Conservation (phyloP, 805 yeast species). For the Saccharomyces eubayanus region DNA sequence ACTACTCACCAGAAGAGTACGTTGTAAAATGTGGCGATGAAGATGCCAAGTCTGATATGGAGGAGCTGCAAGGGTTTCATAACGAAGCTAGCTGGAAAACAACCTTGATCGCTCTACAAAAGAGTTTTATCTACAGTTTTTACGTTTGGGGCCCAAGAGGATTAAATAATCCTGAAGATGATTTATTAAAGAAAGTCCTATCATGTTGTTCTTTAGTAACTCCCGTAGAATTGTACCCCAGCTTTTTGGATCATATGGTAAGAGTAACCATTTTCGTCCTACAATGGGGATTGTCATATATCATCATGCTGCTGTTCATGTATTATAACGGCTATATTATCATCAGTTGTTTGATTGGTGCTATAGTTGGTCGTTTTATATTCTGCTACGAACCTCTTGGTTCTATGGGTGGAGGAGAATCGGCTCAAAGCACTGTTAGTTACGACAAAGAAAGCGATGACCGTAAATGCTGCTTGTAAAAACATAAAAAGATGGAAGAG, state of each 20-base stretch:
- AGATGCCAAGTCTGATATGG: conserved; percentile 9
- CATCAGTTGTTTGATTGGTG: conserved; percentile 55
- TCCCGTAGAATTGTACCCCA: conserved; percentile 31
- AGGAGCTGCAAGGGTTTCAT: conserved; percentile 1
- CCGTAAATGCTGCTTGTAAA: conserved; percentile 31
- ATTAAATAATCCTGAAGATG: conserved; percentile 3
- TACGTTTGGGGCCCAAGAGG: neutral
- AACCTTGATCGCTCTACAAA: conserved; percentile 9
- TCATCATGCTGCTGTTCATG: conserved; percentile 67
- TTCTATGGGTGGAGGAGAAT: conserved; percentile 11
- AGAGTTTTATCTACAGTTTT: conserved; percentile 30
- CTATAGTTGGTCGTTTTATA: conserved; percentile 47
- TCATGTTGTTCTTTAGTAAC: conserved; percentile 8
- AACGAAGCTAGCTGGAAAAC: conserved; percentile 9
- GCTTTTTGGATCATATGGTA: conserved; percentile 41
- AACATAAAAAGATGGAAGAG: neutral
- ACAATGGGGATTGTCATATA: conserved; percentile 57
- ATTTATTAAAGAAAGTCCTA: neutral
- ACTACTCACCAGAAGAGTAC: conserved; percentile 1
- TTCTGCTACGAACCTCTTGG: conserved; percentile 41
- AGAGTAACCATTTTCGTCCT: conserved; percentile 44
- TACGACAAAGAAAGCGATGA: conserved; percentile 27
- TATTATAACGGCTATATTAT: conserved; percentile 64
- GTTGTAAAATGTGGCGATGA: conserved; percentile 1
- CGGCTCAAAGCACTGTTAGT: conserved; percentile 6